These are phyloP conservation scores for Phoma herbarum DNA, from an alignment of 2,329 filamentous ascomycete genomes.

Conservation along the genomic window DNA sequence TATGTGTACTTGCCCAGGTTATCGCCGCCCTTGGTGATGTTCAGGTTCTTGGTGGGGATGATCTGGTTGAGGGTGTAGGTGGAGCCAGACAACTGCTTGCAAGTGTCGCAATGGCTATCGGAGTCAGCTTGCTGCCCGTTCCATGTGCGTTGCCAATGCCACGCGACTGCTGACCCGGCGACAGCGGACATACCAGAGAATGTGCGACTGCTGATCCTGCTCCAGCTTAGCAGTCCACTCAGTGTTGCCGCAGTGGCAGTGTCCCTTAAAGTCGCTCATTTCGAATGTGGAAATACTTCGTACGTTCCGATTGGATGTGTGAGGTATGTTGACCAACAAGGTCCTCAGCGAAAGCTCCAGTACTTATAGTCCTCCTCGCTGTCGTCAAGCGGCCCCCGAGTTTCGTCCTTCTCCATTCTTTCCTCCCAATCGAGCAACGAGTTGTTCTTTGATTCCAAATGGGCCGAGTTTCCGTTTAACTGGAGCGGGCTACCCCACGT, in stretches of 20 bases:
- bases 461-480: not conserved
- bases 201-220: conserved; percentile 55
- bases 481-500: not conserved
- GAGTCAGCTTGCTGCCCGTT: not conserved
- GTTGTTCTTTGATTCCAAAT: conserved; percentile 9
- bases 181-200: conserved; percentile 54
- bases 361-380: conserved; percentile 18
- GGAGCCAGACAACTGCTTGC: conserved; percentile 62
- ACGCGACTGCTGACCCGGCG: too few relatives aligned
- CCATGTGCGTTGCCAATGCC: not conserved
- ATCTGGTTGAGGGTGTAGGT: conserved; percentile 65
- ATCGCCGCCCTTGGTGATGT: conserved; percentile 61
- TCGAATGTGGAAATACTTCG: conserved; percentile 30
- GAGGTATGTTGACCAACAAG: conserved; percentile 6
- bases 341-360: conserved; percentile 6
- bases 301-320: not conserved
- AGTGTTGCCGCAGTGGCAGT: conserved; percentile 65
- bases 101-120: conserved; percentile 64
- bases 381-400: not conserved
- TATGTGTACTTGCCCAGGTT: conserved; percentile 63
- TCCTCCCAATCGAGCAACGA: not conserved
- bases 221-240: conserved; percentile 62
- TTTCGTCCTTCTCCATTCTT: conserved; percentile 1
- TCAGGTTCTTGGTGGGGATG: conserved; percentile 59
- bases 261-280: conserved; percentile 53